Percentiles rank a stretch among this genome's conserved stretches.
Conservation (phyloP, 257 asterid genomes). For the Solanum chiquidenum region DNA sequence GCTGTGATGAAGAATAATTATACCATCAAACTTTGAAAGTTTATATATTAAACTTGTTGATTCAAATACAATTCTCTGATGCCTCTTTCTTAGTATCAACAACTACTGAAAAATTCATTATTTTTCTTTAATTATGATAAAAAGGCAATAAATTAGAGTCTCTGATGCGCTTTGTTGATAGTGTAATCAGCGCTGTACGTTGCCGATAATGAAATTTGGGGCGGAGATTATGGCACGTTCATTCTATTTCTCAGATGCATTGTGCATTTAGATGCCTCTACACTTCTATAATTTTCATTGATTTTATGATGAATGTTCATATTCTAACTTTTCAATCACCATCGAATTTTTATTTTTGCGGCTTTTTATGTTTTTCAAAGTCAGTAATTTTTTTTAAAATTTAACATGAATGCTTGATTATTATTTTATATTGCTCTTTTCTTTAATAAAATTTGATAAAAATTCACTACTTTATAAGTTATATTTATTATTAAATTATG, state of each 20-base stretch:
- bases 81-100: neutral
- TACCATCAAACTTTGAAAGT: constrained; percentile 9
- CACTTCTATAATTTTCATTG: neutral
- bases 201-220: constrained; percentile 8
- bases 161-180: constrained; percentile 10
- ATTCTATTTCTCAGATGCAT: neutral
- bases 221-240: constrained; percentile 10
- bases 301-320: too few relatives aligned
- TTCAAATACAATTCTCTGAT: neutral
- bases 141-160: constrained; percentile 35
- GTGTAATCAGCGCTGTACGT: constrained; percentile 25
- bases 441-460: too few relatives aligned
- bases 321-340: too few relatives aligned
- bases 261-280: constrained; percentile 9
- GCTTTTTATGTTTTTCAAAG: too few relatives aligned
- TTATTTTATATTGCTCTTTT: too few relatives aligned
- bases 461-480: too few relatives aligned
- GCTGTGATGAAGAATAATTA: neutral
- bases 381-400: too few relatives aligned
- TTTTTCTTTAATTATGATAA: neutral
- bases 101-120: neutral
- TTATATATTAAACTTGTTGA: neutral
- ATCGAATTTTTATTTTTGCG: too few relatives aligned
- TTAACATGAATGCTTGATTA: too few relatives aligned
- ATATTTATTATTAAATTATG: too few relatives aligned